A percentile compares a stretch with the other conserved stretches of the same genome.
Evolutionary conservation across 768 basidiomycete genomes (phyloP).

Genomic region (Hemileccinum impolitum): DNA sequence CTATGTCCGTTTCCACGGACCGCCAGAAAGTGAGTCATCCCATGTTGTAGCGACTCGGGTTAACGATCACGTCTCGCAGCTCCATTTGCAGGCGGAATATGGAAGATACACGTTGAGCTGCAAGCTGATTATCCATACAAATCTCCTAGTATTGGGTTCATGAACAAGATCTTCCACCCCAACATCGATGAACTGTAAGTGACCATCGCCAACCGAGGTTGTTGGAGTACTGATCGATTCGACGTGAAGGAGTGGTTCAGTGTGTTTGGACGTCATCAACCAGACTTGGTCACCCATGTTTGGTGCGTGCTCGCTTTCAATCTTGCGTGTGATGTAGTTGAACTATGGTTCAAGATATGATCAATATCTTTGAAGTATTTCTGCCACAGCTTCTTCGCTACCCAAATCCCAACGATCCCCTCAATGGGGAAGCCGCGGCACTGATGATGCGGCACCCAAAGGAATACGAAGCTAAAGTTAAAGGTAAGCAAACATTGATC

Average conservation of each 20-base stretch:
- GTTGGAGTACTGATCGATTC: constrained; percentile 7
- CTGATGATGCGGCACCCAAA: constrained; percentile 97
- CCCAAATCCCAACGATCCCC: constrained; percentile 96
- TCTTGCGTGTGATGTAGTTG: constrained; percentile 2
- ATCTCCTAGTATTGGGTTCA: constrained; percentile 97
- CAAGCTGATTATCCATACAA: constrained; percentile 99
- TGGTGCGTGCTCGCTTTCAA: constrained; percentile 50
- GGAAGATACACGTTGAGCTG: constrained; percentile 99
- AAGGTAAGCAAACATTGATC: constrained; percentile 51
- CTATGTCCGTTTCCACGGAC: constrained; percentile 93
- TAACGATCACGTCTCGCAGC: constrained; percentile 45
- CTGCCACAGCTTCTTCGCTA: constrained; percentile 95
- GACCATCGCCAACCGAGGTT: constrained; percentile 1
- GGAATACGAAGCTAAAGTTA: constrained; percentile 91
- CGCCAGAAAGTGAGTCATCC: constrained; percentile 76
- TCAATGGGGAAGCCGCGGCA: constrained; percentile 97
- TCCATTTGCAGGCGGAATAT: constrained; percentile 95
- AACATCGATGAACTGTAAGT: constrained; percentile 98
- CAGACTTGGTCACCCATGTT: constrained; percentile 99
- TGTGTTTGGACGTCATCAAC: constrained; percentile 98
- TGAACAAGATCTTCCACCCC: constrained; percentile 99
- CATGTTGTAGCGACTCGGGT: constrained; percentile 2
- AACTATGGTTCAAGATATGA: constrained; percentile 68
- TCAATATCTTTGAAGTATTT: constrained; percentile 99
- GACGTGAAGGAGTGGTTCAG: constrained; percentile 80